Evolutionary conservation across 371 early-diverging fungal genomes (phyloP).

Genomic region (Rhizopus arrhizus): DNA sequence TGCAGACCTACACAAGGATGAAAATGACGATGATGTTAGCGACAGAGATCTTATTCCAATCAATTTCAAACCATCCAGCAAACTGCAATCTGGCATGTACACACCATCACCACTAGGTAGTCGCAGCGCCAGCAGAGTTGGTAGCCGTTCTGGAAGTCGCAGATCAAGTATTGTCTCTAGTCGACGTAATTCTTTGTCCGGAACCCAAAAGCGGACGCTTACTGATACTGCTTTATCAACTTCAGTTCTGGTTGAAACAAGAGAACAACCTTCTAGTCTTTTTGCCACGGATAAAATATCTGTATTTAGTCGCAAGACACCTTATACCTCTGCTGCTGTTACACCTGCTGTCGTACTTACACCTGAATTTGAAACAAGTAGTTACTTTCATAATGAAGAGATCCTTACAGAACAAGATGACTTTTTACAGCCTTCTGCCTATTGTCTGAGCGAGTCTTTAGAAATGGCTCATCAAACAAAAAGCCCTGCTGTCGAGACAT

Average conservation of each 20-base stretch:
- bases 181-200: slow-evolving; percentile 19
- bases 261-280: slow-evolving; percentile 16
- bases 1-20: slow-evolving; percentile 10
- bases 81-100: slow-evolving; percentile 23
- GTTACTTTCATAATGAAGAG: slow-evolving; percentile 15
- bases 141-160: slow-evolving; percentile 6
- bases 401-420: slow-evolving; percentile 7
- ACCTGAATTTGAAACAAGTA: slow-evolving; percentile 3
- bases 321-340: slow-evolving; percentile 34
- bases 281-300: slow-evolving; percentile 15
- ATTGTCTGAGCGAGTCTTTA: slow-evolving; percentile 15
- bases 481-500: not conserved
- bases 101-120: slow-evolving; percentile 19
- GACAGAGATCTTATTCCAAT: slow-evolving; percentile 44
- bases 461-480: not conserved
- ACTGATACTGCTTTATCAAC: not conserved
- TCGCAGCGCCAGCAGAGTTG: slow-evolving; percentile 7
- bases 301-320: slow-evolving; percentile 18
- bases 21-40: slow-evolving; percentile 27
- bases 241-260: not conserved
- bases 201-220: not conserved
- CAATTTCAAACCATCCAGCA: slow-evolving; percentile 33
- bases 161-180: slow-evolving; percentile 18
- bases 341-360: slow-evolving; percentile 17
- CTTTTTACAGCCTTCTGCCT: slow-evolving; percentile 9